These are phyloP conservation scores for Aureobasidium musti DNA, from an alignment of 2,329 filamentous ascomycete genomes.

Conservation along the genomic window DNA sequence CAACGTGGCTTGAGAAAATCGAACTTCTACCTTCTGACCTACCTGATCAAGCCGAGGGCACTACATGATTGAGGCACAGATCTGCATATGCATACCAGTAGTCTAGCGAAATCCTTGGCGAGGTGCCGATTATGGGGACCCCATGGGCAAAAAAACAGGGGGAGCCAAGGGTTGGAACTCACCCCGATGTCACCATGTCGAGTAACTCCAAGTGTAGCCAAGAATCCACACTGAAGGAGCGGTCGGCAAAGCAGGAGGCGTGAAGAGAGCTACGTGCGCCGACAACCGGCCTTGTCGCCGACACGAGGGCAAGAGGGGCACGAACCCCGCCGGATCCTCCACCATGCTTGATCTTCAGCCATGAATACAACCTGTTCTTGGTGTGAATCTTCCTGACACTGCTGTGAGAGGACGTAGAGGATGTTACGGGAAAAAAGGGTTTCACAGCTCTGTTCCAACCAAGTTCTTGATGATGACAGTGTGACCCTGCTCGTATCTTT, in stretches of 20 bases:
- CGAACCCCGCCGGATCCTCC: too few relatives aligned
- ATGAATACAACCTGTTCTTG: neutral
- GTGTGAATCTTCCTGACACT: neutral
- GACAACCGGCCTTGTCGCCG: neutral
- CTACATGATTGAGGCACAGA: neutral
- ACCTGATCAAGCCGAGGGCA: neutral
- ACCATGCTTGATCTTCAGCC: too few relatives aligned
- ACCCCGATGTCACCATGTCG: neutral
- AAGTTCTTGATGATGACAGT: too few relatives aligned
- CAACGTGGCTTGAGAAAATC: neutral
- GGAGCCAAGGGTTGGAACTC: neutral
- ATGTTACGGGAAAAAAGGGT: neutral
- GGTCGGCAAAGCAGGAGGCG: neutral
- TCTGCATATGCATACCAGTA: constrained; percentile 2
- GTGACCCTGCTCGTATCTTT: too few relatives aligned
- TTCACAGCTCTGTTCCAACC: neutral
- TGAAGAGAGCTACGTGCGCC: neutral
- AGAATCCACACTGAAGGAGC: neutral
- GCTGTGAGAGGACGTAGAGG: too few relatives aligned
- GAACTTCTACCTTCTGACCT: neutral
- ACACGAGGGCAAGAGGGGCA: neutral
- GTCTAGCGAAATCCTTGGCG: neutral
- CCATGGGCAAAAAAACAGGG: neutral
- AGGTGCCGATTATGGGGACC: neutral
- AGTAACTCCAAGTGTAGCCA: neutral